A percentile compares a stretch with the other conserved stretches of the same genome.
These are phyloP conservation scores for Protomyces pachydermus DNA, from an alignment of 1,139 yeast species.

Conservation along the genomic window DNA sequence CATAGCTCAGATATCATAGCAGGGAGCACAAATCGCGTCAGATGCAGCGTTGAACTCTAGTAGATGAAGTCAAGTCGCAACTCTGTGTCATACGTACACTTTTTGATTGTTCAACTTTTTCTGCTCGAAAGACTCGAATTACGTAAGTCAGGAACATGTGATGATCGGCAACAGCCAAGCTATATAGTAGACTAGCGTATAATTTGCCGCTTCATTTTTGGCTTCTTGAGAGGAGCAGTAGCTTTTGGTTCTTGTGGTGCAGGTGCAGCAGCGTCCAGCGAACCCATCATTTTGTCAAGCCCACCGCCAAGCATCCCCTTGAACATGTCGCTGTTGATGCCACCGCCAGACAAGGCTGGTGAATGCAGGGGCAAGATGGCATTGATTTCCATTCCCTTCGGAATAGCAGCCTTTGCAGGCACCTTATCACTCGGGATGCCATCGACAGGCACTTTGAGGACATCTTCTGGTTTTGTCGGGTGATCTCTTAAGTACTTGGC, in stretches of 20 bases:
- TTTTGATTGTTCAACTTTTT: not conserved
- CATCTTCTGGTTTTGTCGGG: slow-evolving; percentile 65
- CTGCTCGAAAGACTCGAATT: not conserved
- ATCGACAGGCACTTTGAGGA: slow-evolving; percentile 60
- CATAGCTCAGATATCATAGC: not conserved
- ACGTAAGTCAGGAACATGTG: not conserved
- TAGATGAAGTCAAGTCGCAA: too few relatives aligned
- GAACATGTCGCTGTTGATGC: slow-evolving; percentile 39
- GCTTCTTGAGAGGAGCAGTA: slow-evolving; percentile 32
- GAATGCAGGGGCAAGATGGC: slow-evolving; percentile 81
- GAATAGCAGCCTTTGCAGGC: slow-evolving; percentile 65
- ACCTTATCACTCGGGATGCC: slow-evolving; percentile 47
- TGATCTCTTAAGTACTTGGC: slow-evolving; percentile 59
- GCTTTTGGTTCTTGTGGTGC: slow-evolving; percentile 44
- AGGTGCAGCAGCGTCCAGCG: slow-evolving; percentile 34
- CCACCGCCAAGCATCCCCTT: slow-evolving; percentile 31
- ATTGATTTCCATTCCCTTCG: slow-evolving; percentile 80
- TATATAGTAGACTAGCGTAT: not conserved
- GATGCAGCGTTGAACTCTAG: too few relatives aligned
- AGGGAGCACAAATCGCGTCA: too few relatives aligned
- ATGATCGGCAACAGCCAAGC: not conserved
- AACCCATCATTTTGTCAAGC: slow-evolving; percentile 28
- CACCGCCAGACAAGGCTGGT: slow-evolving; percentile 73
- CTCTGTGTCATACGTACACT: too few relatives aligned
- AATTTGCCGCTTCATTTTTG: slow-evolving; percentile 26